These are phyloP conservation scores for Podosphaera leucotricha DNA, from an alignment of 2,329 filamentous ascomycete genomes.

Conservation along the genomic window DNA sequence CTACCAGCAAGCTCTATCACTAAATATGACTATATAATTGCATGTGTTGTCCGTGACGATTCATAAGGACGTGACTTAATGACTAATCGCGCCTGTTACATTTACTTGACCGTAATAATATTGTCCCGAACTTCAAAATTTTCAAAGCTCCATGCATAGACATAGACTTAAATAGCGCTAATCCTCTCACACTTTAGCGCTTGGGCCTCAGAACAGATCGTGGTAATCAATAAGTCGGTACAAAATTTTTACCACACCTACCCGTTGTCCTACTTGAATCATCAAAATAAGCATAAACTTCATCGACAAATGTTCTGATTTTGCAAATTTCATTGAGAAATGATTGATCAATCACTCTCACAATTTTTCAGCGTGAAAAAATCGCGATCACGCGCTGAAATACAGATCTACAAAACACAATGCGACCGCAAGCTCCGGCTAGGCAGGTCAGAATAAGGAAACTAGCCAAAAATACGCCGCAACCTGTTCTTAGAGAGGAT, in stretches of 20 bases:
- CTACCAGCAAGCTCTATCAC: too few relatives aligned
- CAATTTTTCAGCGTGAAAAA: slow-evolving; percentile 12
- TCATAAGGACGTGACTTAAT: too few relatives aligned
- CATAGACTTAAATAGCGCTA: not conserved
- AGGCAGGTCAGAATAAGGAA: slow-evolving; percentile 31
- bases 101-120: too few relatives aligned
- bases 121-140: not conserved
- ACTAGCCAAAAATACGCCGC: slow-evolving; percentile 17
- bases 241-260: not conserved
- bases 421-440: slow-evolving; percentile 11
- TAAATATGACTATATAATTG: too few relatives aligned
- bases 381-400: slow-evolving; percentile 9
- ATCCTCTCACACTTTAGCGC: not conserved
- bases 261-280: not conserved
- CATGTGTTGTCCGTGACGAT: too few relatives aligned
- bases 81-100: too few relatives aligned
- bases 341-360: slow-evolving; percentile 6
- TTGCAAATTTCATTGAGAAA: slow-evolving; percentile 9
- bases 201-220: slow-evolving; percentile 2
- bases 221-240: not conserved
- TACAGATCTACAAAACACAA: slow-evolving; percentile 5
- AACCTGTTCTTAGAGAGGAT: slow-evolving; percentile 51
- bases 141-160: not conserved
- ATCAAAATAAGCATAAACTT: slow-evolving; percentile 13
- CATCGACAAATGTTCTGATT: slow-evolving; percentile 5